A percentile compares a stretch with the other conserved stretches of the same genome.
Evolutionary conservation across 2,329 filamentous ascomycete genomes (phyloP).

Genomic region (Nannizziopsis arthrosporioides): DNA sequence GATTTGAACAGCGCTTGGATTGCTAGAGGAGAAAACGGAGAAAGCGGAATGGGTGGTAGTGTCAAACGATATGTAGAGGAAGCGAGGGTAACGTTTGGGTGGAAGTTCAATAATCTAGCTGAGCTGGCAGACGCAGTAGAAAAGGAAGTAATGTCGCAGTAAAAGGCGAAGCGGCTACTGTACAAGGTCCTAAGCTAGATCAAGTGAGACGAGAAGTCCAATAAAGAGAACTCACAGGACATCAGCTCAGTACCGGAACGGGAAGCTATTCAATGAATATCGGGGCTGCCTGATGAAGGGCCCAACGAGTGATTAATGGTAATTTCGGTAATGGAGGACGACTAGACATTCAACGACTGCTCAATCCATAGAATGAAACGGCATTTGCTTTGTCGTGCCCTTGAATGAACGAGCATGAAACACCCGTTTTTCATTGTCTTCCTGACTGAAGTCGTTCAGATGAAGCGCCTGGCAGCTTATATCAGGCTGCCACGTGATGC

Average conservation of each 20-base stretch:
- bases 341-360: too few species aligned
- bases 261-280: too few species aligned
- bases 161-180: neutral
- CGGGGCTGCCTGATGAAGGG: too few species aligned
- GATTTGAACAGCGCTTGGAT: conserved; percentile 57
- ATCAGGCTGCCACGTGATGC: neutral
- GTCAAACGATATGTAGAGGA: conserved; percentile 26
- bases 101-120: conserved; percentile 47
- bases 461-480: neutral
- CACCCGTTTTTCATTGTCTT: neutral
- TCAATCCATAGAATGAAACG: neutral
- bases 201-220: too few species aligned
- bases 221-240: too few species aligned
- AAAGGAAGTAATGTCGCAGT: conserved; percentile 2
- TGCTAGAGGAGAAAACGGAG: conserved; percentile 35
- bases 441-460: neutral
- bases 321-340: too few species aligned
- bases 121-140: conserved; percentile 47
- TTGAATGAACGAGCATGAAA: neutral
- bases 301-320: too few species aligned
- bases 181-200: too few species aligned
- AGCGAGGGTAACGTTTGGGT: conserved; percentile 35
- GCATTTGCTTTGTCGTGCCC: conserved; percentile 21
- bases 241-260: too few species aligned
- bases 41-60: conserved; percentile 33